phyloP scores from a whole-genome alignment of 345 rosid species.

The Hypericum perforatum region DNA sequence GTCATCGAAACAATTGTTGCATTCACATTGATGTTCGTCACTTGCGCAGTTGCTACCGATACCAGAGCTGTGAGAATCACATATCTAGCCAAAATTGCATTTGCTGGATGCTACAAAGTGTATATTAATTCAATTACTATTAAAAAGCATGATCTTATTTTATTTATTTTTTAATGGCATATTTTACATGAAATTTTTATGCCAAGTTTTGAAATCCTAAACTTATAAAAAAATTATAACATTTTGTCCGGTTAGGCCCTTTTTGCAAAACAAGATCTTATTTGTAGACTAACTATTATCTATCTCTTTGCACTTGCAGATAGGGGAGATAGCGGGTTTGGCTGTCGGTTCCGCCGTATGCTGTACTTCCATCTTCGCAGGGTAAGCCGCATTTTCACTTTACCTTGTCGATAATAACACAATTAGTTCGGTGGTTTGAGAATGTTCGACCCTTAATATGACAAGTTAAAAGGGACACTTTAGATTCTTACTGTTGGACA shows the following conservation, averaged over 20 bases:
- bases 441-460: not conserved
- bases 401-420: not conserved
- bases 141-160: too few relatives aligned
- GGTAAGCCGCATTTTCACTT: conserved; percentile 20
- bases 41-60: conserved; percentile 43
- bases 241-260: too few relatives aligned
- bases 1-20: conserved; percentile 45
- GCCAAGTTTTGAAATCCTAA: too few relatives aligned
- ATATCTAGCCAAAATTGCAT: not conserved
- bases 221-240: too few relatives aligned
- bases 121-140: too few relatives aligned
- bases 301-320: conserved; percentile 12
- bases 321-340: conserved; percentile 48
- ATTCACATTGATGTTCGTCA: conserved; percentile 39
- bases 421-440: too few relatives aligned
- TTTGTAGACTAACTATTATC: too few relatives aligned
- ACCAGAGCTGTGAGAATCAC: conserved; percentile 30
- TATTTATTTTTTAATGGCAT: too few relatives aligned
- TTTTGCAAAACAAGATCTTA: too few relatives aligned
- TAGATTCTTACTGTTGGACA: conserved; percentile 6
- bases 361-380: conserved; percentile 44
- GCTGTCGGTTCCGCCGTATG: conserved; percentile 52
- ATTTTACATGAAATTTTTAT: too few relatives aligned
- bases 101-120: too few relatives aligned
- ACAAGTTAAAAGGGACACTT: not conserved